Evolutionary conservation across 2,329 filamentous ascomycete species (phyloP), one percentile per base, ranked within the genome.

Genomic region (Cladosporium sp.): DNA sequence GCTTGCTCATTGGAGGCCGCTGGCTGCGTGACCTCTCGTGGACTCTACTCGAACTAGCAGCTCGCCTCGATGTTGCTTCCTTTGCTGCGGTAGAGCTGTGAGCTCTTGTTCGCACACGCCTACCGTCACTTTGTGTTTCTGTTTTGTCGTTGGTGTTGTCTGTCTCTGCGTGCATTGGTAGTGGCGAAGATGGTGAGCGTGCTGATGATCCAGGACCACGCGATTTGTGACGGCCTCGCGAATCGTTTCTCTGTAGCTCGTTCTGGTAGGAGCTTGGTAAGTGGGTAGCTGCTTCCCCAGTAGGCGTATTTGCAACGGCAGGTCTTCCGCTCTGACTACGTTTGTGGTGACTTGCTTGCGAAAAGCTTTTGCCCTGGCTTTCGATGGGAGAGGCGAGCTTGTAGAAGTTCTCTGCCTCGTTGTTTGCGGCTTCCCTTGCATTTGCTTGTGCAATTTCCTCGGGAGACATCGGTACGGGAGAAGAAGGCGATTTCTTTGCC

Each of bases 381-480:
- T n/a, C n/a, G n/a, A n/a, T n/a, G n/a, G 68, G 60, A 51, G 62
- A 61, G 58, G 65, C 40, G 55, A 73, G 55, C 62, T 71, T 70
- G 58, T 76, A 75, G 54, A 73, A 74, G 29, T 67, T 61, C 55
- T 76, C 73, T 22, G 76, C 73, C 18, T 77, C 70, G 27, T 71
- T 72, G 18, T 66, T 71, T 9, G 76, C 77, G 7, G 71, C 66
- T 53, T 69, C 72, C 69, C 53, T 72, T 74, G 38, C 65, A 43
- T 69, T 62, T 11, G 72, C 60, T 27, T 60, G 62, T 3, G 69
- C 70, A 15, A 73, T 69, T 60, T 96, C 90, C 59, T 95, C 88
- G 0, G 90, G 90, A 3, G 91, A 95, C 91, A 96, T 96, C 3
- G 91, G 89, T 2, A 95, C 79, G 0, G 92, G 92, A 0, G 92